Evolutionary conservation across 441 rosid species (phyloP), one percentile per base, ranked within the genome.

Genomic region (Breynia disticha): DNA sequence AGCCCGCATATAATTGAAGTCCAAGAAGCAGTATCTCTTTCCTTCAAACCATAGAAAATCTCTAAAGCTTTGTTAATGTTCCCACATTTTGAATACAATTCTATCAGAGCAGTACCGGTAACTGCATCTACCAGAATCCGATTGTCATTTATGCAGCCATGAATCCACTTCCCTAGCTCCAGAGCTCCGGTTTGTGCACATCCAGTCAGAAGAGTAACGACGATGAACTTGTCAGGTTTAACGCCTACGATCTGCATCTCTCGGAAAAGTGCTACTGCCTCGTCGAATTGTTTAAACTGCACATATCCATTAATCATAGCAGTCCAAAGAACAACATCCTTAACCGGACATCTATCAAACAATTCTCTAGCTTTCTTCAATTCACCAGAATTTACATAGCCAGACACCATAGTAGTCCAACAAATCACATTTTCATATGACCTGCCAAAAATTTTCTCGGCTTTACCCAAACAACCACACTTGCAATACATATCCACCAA

Each of bases 1-100:
- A 83, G 80, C 20, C 79, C 76, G 1, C 81, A 83, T 21, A 86
- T 77, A 63, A 85, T 74, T 4, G 90, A 77, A 53, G 73, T 83
- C 74, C 82, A 86, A 1, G 81, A 67, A 52, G 77, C 70, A 1
- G 79, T 73, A 39, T 83, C 90, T 67, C 76, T 83, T 16, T 42
- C 19, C 45, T 70, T 67, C 45, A 79, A 61, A 46, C 56, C 2
- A 52, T 9, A 18, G 48, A 83, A 86, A 55, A 78, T 70, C 9
- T 38, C 42, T 57, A 68, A 66, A 15, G 88, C 81, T 57, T 68
- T 67, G 24, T 72, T 75, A 17, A 78, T 71, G 50, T 63, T 57
- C 5, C 87, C 95, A 57, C 90, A 79, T 72, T 82, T 86, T 11
- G 86, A 78, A 59, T 83, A 86, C 86, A 86, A 77, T 50, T 83